Conservation (phyloP, 2,329 filamentous ascomycete genomes). For the Fusarium piperis region DNA sequence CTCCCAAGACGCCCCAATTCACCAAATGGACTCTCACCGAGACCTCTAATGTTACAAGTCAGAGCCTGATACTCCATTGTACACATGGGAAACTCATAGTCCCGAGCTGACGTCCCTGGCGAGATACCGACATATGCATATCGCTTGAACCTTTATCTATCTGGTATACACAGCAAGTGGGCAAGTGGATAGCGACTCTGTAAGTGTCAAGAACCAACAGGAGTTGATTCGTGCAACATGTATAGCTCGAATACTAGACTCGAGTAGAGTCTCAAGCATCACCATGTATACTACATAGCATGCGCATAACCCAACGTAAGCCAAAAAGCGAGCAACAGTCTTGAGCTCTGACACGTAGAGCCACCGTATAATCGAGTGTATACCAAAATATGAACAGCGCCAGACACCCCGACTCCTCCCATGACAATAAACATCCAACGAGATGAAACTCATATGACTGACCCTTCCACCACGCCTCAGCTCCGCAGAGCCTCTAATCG, state of each 20-base stretch:
- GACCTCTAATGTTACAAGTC: not conserved
- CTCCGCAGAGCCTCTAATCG: slow-evolving; percentile 91
- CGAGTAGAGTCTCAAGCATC: not conserved
- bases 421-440: slow-evolving; percentile 26
- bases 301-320: not conserved
- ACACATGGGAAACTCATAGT: not conserved
- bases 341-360: not conserved
- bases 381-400: slow-evolving; percentile 30
- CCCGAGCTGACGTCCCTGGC: too few species aligned
- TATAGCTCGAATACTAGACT: not conserved
- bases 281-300: not conserved
- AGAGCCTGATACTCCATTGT: not conserved
- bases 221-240: not conserved
- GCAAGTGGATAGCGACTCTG: not conserved
- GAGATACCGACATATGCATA: not conserved
- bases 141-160: not conserved
- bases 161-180: not conserved
- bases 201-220: not conserved
- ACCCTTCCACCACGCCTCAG: slow-evolving; percentile 49
- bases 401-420: slow-evolving; percentile 35
- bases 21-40: not conserved
- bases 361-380: slow-evolving; percentile 21
- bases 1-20: not conserved
- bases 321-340: not conserved
- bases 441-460: not conserved